Conservation (phyloP, 441 rosid species). For the Aquilaria agallochum region DNA sequence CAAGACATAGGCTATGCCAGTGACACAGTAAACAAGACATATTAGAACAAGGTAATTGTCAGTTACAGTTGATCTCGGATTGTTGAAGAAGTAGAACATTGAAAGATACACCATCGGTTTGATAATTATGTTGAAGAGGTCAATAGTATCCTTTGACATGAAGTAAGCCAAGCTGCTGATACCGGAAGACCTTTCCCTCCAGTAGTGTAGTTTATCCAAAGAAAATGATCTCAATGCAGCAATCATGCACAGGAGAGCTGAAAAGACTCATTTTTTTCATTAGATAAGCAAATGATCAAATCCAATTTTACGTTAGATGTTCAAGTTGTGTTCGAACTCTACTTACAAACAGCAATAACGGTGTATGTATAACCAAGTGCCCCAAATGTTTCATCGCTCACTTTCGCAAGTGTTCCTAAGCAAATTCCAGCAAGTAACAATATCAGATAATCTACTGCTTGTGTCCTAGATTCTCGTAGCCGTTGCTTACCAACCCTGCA, state of each 20-base stretch:
- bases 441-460: constrained; percentile 86
- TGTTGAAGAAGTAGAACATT: constrained; percentile 98
- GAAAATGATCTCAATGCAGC: constrained; percentile 94
- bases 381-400: constrained; percentile 92
- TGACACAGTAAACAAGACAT: constrained; percentile 91
- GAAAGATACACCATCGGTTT: constrained; percentile 89
- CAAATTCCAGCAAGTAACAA: constrained; percentile 91
- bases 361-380: constrained; percentile 83
- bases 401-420: constrained; percentile 96
- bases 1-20: constrained; percentile 76
- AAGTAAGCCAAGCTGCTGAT: constrained; percentile 94
- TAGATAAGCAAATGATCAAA: constrained; percentile 4
- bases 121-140: constrained; percentile 85
- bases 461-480: constrained; percentile 77
- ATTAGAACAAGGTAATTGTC: constrained; percentile 77
- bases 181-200: constrained; percentile 90
- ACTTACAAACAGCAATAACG: constrained; percentile 98
- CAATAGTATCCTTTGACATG: constrained; percentile 85
- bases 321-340: background rate
- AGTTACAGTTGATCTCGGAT: constrained; percentile 70
- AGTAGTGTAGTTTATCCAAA: constrained; percentile 81
- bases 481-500: constrained; percentile 87
- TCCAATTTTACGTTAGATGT: background rate
- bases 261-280: constrained; percentile 11
- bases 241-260: constrained; percentile 93